These are phyloP conservation scores for Solanum clarkiae DNA, from an alignment of 257 asterid genomes.

Conservation along the genomic window DNA sequence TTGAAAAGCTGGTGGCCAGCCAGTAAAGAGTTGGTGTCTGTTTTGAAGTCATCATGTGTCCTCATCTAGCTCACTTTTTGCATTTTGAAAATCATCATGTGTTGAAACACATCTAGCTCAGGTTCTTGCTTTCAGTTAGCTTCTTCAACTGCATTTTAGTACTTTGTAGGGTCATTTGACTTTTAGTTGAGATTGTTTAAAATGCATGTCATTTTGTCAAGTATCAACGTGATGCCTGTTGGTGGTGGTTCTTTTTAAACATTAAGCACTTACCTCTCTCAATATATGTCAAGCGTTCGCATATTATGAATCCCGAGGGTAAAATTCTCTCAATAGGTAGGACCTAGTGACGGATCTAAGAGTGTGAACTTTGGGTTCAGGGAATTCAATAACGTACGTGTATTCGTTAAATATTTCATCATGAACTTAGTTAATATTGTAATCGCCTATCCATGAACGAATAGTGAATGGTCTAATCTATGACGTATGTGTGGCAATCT, in stretches of 20 bases:
- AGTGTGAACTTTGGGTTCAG: background rate
- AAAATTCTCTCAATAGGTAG: background rate
- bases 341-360: background rate
- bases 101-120: background rate
- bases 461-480: too few relatives aligned
- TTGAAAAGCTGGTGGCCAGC: background rate
- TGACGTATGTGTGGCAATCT: too few relatives aligned
- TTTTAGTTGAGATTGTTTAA: background rate
- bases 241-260: background rate
- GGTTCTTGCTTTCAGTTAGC: background rate
- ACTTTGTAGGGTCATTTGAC: background rate
- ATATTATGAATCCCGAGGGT: background rate
- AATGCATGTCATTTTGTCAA: background rate
- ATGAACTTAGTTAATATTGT: background rate
- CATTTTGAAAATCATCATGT: background rate
- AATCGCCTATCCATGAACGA: background rate
- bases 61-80: background rate
- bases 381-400: background rate
- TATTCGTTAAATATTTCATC: background rate
- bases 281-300: background rate
- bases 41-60: background rate
- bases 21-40: background rate
- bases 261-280: background rate
- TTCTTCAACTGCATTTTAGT: background rate
- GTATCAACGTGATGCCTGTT: background rate